Percentiles rank a stretch among this genome's conserved stretches.
phyloP scores from a whole-genome alignment of 225 moss, liverwort and hornwort species.

The Rhytidiadelphus loreus region DNA sequence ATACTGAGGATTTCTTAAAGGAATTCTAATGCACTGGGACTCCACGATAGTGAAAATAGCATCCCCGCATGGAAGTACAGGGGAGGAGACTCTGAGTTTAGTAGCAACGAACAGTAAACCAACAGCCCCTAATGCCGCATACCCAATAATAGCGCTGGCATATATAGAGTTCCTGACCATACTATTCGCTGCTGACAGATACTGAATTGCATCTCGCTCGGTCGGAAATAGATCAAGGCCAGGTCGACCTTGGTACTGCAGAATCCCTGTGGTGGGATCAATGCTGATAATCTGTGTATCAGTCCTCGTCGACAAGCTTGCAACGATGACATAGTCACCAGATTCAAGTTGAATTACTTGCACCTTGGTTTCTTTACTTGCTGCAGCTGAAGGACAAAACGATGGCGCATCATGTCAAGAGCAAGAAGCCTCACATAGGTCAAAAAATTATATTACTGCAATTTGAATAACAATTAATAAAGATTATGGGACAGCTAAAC shows the following conservation, averaged over 20 bases:
- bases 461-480: background rate
- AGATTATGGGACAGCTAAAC: background rate
- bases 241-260: conserved; percentile 64
- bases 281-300: conserved; percentile 88
- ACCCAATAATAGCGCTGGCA: conserved; percentile 80
- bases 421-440: background rate
- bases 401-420: background rate
- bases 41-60: conserved; percentile 63
- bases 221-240: conserved; percentile 68
- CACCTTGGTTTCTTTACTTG: conserved; percentile 66
- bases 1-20: conserved; percentile 62
- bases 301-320: conserved; percentile 67
- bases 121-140: conserved; percentile 75
- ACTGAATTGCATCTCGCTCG: conserved; percentile 64
- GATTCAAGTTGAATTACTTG: conserved; percentile 72
- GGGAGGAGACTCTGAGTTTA: conserved; percentile 45
- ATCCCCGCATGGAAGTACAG: conserved; percentile 88
- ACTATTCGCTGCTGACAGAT: conserved; percentile 25
- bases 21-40: conserved; percentile 81
- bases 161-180: conserved; percentile 27
- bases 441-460: background rate
- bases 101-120: conserved; percentile 78
- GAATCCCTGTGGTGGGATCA: conserved; percentile 84
- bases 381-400: conserved; percentile 24
- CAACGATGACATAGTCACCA: conserved; percentile 69